A percentile compares a stretch with the other conserved stretches of the same genome.
These are phyloP conservation scores for Gaultheria prostrata DNA, from an alignment of 148 eudicot species.

Conservation along the genomic window DNA sequence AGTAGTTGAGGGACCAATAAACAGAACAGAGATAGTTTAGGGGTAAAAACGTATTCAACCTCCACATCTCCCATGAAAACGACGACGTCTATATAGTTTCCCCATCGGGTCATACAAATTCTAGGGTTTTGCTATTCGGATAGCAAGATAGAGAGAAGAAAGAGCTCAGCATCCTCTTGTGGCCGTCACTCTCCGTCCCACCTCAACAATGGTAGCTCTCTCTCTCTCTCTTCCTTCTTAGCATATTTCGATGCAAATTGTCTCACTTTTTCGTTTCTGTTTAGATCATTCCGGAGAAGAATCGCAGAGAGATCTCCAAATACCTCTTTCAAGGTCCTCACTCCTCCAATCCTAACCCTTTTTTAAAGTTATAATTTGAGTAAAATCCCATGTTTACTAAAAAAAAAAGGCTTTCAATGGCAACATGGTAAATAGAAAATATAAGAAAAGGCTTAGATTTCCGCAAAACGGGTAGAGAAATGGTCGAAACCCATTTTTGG, in stretches of 20 bases:
- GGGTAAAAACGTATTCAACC: not conserved
- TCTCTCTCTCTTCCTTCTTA: not conserved
- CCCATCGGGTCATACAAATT: too few relatives aligned
- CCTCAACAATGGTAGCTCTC: slow-evolving; percentile 1
- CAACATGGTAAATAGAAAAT: too few relatives aligned
- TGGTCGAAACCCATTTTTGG: too few relatives aligned
- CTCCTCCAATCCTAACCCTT: not conserved
- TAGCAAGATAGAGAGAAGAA: not conserved
- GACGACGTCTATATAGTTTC: not conserved
- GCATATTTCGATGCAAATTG: not conserved
- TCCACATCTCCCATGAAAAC: not conserved
- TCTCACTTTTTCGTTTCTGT: not conserved
- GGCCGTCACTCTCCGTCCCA: not conserved
- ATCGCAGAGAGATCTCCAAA: slow-evolving; percentile 76
- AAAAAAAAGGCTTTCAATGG: too few relatives aligned
- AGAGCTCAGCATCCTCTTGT: not conserved
- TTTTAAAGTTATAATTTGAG: too few relatives aligned
- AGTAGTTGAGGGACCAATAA: not conserved
- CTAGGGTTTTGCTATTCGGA: slow-evolving; percentile 10
- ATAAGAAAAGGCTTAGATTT: too few relatives aligned
- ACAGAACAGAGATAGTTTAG: not conserved
- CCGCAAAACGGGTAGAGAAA: too few relatives aligned
- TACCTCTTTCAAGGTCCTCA: slow-evolving; percentile 82
- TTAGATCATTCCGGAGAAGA: slow-evolving; percentile 87
- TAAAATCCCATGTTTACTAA: too few relatives aligned